These are phyloP conservation scores for Periconia digitata DNA, from an alignment of 2,329 filamentous ascomycete genomes.

Conservation along the genomic window DNA sequence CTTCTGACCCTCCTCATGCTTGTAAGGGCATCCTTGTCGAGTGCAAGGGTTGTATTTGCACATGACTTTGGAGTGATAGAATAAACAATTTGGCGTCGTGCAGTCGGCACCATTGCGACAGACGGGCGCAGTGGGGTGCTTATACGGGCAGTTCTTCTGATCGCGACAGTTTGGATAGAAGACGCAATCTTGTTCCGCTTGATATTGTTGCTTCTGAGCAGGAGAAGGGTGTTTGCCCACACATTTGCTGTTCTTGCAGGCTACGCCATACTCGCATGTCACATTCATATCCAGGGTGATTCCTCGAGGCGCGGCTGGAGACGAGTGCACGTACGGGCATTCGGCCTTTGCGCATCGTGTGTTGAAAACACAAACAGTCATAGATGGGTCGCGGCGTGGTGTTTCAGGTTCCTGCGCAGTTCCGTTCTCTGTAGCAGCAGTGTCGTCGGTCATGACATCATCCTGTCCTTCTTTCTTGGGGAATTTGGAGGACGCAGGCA, in stretches of 20 bases:
- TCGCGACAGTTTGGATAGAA: constrained; percentile 94
- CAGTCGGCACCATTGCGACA: constrained; percentile 93
- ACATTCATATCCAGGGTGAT: constrained; percentile 77
- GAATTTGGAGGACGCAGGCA: constrained; percentile 57
- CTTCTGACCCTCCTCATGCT: constrained; percentile 86
- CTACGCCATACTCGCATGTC: constrained; percentile 79
- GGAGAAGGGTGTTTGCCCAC: constrained; percentile 90
- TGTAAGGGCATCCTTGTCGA: constrained; percentile 84
- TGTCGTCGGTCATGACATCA: constrained; percentile 40
- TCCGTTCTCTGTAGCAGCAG: constrained; percentile 42
- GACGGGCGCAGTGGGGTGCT: constrained; percentile 80
- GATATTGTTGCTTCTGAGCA: constrained; percentile 74
- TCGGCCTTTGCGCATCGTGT: constrained; percentile 83
- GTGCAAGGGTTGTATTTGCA: constrained; percentile 93
- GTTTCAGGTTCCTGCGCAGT: constrained; percentile 65
- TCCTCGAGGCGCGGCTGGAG: constrained; percentile 80
- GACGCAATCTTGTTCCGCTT: constrained; percentile 83
- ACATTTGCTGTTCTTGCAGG: constrained; percentile 96
- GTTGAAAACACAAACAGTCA: constrained; percentile 86
- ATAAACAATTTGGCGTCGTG: constrained; percentile 78
- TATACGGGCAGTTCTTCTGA: constrained; percentile 75
- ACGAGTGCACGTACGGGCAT: constrained; percentile 93
- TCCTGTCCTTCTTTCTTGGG: constrained; percentile 50
- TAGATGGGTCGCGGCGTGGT: constrained; percentile 59
- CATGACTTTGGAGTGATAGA: constrained; percentile 79